phyloP scores from a whole-genome alignment of 805 yeast species.

The Saturnispora zaruensis region DNA sequence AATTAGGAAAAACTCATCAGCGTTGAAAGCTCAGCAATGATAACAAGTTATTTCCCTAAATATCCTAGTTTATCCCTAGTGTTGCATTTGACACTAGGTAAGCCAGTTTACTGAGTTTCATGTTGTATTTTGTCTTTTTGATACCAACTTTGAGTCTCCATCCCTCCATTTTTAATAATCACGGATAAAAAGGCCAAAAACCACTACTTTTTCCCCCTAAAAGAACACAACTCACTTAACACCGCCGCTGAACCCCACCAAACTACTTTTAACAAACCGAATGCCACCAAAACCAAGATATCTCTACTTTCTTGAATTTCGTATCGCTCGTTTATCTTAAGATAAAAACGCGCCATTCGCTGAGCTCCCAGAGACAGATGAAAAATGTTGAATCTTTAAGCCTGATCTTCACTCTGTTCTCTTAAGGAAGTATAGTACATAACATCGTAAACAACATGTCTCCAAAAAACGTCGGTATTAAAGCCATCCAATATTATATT shows the following conservation, averaged over 20 bases:
- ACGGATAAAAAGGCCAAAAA: no score
- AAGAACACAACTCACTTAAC: no score
- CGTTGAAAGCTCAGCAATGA: neutral
- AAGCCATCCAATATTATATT: conserved; percentile 87
- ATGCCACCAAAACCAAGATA: neutral
- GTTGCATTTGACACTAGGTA: no score
- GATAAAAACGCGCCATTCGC: neutral
- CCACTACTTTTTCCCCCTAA: no score
- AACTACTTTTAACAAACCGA: neutral
- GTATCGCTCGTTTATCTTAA: conserved; percentile 2
- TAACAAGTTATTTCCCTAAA: no score
- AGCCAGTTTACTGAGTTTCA: no score
- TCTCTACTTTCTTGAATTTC: neutral
- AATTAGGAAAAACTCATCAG: neutral
- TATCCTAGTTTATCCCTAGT: no score
- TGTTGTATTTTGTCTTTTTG: no score
- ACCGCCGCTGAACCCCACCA: no score
- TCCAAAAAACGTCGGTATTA: conserved; percentile 85
- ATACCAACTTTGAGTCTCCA: no score
- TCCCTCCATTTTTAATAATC: no score
- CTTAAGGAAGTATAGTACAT: neutral
- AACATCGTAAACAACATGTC: conserved; percentile 17
- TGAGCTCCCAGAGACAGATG: neutral
- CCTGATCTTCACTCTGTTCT: neutral
- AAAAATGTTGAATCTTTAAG: neutral